A percentile compares a stretch with the other conserved stretches of the same genome.
phyloP scores from a whole-genome alignment of 176 grass and related monocot genomes.

The Pontederia crassipes region DNA sequence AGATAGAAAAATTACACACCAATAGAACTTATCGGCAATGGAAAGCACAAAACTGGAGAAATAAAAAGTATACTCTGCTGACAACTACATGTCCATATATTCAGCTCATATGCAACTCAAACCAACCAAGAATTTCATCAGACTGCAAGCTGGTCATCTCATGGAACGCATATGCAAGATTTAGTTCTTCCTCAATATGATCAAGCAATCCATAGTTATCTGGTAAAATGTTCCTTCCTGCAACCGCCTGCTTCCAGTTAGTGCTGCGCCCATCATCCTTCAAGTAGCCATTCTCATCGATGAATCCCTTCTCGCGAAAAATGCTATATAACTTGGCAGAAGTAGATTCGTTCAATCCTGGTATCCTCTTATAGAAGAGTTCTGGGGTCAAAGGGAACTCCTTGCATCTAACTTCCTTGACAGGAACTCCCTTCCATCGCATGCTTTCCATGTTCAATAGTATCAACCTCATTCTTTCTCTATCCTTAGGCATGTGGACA shows the following conservation, averaged over 20 bases:
- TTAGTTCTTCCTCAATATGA: slow-evolving; percentile 86
- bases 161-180: slow-evolving; percentile 73
- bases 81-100: no score
- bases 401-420: slow-evolving; percentile 47
- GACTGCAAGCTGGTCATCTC: slow-evolving; percentile 74
- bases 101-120: slow-evolving; percentile 53
- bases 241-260: slow-evolving; percentile 46
- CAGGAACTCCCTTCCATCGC: slow-evolving; percentile 34
- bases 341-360: slow-evolving; percentile 31
- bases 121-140: slow-evolving; percentile 71
- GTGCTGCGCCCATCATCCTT: slow-evolving; percentile 59
- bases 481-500: slow-evolving; percentile 85
- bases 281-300: slow-evolving; percentile 62
- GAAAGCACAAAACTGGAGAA: no score
- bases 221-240: slow-evolving; percentile 44
- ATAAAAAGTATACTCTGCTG: no score
- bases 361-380: slow-evolving; percentile 39
- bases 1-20: no score
- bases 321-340: slow-evolving; percentile 35
- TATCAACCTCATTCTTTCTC: slow-evolving; percentile 23
- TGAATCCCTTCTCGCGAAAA: slow-evolving; percentile 49
- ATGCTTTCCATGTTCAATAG: slow-evolving; percentile 33
- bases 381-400: slow-evolving; percentile 43
- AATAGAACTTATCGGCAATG: no score
- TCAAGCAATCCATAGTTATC: slow-evolving; percentile 51